A percentile compares a stretch with the other conserved stretches of the same genome.
These are phyloP conservation scores for Cajanus cajan DNA, from an alignment of 306 rosid species.

Conservation along the genomic window DNA sequence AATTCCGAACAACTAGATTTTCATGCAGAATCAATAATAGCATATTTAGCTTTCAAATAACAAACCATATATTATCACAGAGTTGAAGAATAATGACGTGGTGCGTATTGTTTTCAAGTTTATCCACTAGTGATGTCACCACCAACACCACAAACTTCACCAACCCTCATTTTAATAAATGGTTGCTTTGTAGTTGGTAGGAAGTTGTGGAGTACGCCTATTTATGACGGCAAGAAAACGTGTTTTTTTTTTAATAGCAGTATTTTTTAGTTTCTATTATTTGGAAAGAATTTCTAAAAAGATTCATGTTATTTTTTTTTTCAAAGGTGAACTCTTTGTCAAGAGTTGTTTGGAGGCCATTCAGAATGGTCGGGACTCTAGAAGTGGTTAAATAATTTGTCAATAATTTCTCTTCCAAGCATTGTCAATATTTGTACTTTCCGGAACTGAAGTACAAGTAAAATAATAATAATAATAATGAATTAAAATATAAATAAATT, in stretches of 20 bases:
- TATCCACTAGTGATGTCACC: neutral
- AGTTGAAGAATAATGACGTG: neutral
- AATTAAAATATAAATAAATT: too few species aligned
- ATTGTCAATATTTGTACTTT: too few species aligned
- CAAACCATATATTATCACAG: neutral
- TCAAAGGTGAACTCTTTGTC: too few species aligned
- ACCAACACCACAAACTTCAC: slow-evolving; percentile 31
- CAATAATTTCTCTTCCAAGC: too few species aligned
- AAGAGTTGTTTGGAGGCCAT: too few species aligned
- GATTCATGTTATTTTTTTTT: too few species aligned
- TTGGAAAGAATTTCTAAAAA: too few species aligned
- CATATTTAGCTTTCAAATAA: neutral
- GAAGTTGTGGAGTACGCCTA: slow-evolving; percentile 20
- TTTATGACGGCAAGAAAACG: neutral
- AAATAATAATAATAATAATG: too few species aligned
- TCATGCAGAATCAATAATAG: neutral
- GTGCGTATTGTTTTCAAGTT: neutral
- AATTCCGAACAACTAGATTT: neutral
- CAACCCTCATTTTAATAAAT: slow-evolving; percentile 11
- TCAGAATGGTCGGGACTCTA: too few species aligned
- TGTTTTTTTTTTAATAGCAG: too few species aligned
- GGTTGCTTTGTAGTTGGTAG: slow-evolving; percentile 34
- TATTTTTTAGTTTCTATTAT: neutral
- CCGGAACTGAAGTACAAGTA: too few species aligned
- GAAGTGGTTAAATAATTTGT: too few species aligned